These are phyloP conservation scores for Blakeslea trispora DNA, from an alignment of 371 early-diverging fungal genomes.

Conservation along the genomic window DNA sequence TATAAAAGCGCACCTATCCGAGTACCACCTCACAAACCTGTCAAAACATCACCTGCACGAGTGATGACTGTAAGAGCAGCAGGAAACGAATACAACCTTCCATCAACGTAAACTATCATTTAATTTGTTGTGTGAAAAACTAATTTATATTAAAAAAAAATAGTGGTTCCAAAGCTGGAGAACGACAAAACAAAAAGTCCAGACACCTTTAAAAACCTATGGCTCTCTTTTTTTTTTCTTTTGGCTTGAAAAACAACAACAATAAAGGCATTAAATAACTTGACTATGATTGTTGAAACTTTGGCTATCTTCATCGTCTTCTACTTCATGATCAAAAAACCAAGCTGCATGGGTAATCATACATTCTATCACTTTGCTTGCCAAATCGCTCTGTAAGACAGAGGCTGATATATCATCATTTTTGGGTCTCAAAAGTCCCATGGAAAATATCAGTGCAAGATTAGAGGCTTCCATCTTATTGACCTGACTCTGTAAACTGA, in stretches of 20 bases:
- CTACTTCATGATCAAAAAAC: slow-evolving; percentile 54
- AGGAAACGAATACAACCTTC: not conserved
- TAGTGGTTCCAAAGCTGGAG: too few species aligned
- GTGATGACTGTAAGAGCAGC: not conserved
- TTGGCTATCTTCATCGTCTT: not conserved
- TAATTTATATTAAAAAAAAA: too few species aligned
- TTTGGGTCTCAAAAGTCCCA: slow-evolving; percentile 58
- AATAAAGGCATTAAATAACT: not conserved
- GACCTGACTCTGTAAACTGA: slow-evolving; percentile 61
- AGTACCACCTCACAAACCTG: not conserved
- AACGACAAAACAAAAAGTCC: too few species aligned
- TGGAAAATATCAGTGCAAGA: slow-evolving; percentile 83
- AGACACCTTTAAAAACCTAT: too few species aligned
- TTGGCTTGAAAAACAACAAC: not conserved
- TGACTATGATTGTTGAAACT: not conserved
- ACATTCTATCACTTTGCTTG: slow-evolving; percentile 56
- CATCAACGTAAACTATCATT: not conserved
- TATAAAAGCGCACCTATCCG: not conserved
- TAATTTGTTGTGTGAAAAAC: too few species aligned
- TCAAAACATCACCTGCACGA: not conserved
- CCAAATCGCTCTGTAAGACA: slow-evolving; percentile 6
- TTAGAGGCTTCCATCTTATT: slow-evolving; percentile 90
- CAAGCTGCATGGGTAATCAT: slow-evolving; percentile 64
- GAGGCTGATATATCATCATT: slow-evolving; percentile 55
- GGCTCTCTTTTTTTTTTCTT: too few species aligned